Percentiles rank a stretch among this genome's conserved stretches.
Conservation (phyloP, 768 basidiomycete genomes). For the Holtermannia corniformis region DNA sequence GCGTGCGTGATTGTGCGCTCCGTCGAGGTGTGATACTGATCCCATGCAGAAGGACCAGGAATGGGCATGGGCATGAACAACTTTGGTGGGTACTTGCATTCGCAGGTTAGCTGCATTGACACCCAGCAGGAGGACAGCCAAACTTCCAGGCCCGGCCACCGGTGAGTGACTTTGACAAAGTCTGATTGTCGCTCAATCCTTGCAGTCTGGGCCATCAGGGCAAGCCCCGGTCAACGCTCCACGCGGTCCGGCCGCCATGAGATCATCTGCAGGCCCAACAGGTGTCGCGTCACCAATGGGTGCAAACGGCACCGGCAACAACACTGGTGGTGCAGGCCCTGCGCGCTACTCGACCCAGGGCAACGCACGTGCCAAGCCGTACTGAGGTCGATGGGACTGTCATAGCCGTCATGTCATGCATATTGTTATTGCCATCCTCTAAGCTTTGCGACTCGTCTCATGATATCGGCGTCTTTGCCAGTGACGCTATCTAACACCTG, state of each 20-base stretch:
- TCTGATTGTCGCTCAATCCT: too few relatives aligned
- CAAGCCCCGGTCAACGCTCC: slow-evolving; percentile 34
- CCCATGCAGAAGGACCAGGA: slow-evolving; percentile 6
- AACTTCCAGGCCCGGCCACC: slow-evolving; percentile 2
- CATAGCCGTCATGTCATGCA: too few relatives aligned
- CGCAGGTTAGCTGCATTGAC: background rate
- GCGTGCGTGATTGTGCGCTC: background rate
- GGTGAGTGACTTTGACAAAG: background rate
- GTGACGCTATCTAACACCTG: slow-evolving; percentile 11
- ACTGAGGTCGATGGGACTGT: slow-evolving; percentile 9
- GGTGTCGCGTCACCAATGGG: slow-evolving; percentile 6
- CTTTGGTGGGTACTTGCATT: slow-evolving; percentile 10
- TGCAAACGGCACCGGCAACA: slow-evolving; percentile 1
- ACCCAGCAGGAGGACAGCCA: background rate
- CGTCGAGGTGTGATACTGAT: background rate
- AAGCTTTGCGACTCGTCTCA: background rate
- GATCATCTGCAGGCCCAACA: slow-evolving; percentile 10
- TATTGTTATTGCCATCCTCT: background rate
- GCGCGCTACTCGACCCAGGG: slow-evolving; percentile 40
- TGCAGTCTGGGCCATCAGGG: slow-evolving; percentile 1
- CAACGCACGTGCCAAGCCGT: slow-evolving; percentile 33
- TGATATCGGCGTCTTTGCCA: background rate
- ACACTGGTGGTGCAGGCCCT: slow-evolving; percentile 17
- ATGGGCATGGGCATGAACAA: slow-evolving; percentile 39
- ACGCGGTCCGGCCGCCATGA: slow-evolving; percentile 40